Percentiles rank a stretch among this genome's conserved stretches.
These are phyloP conservation scores for Sinapis alba DNA, from an alignment of 441 rosid species.

Conservation along the genomic window DNA sequence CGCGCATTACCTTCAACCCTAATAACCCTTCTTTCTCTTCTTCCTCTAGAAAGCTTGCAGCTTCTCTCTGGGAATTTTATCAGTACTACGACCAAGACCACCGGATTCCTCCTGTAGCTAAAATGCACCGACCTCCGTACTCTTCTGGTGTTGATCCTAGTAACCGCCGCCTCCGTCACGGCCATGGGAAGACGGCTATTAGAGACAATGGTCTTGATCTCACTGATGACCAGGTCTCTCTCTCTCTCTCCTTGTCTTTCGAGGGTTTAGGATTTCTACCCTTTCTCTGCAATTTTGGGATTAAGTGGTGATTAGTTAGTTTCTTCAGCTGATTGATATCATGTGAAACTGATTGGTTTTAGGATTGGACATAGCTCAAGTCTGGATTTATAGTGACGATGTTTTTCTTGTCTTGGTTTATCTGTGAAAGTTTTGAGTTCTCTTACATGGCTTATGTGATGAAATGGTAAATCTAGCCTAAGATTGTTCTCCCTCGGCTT, in stretches of 20 bases:
- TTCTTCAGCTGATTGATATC: neutral
- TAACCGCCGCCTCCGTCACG: slow-evolving; percentile 57
- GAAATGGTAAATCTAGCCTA: neutral
- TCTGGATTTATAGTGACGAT: slow-evolving; percentile 1
- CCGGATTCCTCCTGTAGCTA: slow-evolving; percentile 38
- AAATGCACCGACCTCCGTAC: slow-evolving; percentile 60
- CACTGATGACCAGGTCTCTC: slow-evolving; percentile 72
- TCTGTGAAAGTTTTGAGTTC: slow-evolving; percentile 11
- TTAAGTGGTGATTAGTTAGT: neutral
- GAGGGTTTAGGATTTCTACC: neutral
- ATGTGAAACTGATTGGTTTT: slow-evolving; percentile 6
- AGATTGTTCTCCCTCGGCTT: neutral
- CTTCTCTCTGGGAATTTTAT: slow-evolving; percentile 56
- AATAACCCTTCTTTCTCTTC: neutral
- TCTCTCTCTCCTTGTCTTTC: slow-evolving; percentile 9
- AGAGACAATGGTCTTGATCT: slow-evolving; percentile 58
- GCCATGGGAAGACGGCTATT: slow-evolving; percentile 32
- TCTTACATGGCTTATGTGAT: slow-evolving; percentile 13
- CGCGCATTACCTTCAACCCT: slow-evolving; percentile 35
- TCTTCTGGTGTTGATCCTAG: slow-evolving; percentile 45
- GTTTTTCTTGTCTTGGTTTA: neutral
- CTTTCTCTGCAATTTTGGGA: slow-evolving; percentile 2
- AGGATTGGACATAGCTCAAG: slow-evolving; percentile 19
- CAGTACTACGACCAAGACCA: slow-evolving; percentile 43
- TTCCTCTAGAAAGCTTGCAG: slow-evolving; percentile 43